A percentile compares a stretch with the other conserved stretches of the same genome.
Conservation (phyloP, 352 stramenopile species). For the Globisporangium okanoganense region DNA sequence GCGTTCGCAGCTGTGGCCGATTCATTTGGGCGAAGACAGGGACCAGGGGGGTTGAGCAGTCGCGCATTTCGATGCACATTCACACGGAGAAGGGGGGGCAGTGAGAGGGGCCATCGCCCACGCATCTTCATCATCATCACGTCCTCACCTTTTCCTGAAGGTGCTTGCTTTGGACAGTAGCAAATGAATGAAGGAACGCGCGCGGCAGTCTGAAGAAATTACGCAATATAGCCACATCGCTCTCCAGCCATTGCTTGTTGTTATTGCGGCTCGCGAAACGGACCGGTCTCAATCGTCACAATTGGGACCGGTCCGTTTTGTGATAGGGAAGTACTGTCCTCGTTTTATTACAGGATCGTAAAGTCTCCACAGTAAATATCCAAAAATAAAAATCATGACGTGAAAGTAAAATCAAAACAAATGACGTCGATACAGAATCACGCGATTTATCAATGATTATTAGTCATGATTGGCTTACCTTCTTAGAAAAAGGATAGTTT, state of each 20-base stretch:
- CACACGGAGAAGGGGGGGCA: background rate
- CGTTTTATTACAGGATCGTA: too few relatives aligned
- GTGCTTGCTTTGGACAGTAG: conserved; percentile 84
- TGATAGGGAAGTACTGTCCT: too few relatives aligned
- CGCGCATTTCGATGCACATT: background rate
- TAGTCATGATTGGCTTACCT: too few relatives aligned
- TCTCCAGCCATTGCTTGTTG: conserved; percentile 57
- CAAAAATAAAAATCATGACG: too few relatives aligned
- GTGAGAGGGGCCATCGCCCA: background rate
- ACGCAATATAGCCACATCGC: conserved; percentile 28
- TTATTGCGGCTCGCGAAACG: conserved; percentile 12
- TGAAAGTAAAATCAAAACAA: too few relatives aligned
- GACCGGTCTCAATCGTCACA: too few relatives aligned
- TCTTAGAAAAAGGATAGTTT: too few relatives aligned
- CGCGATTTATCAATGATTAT: too few relatives aligned
- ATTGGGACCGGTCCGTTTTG: conserved; percentile 3
- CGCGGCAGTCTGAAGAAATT: conserved; percentile 29
- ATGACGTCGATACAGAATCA: too few relatives aligned
- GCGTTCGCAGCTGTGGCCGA: background rate
- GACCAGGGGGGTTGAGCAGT: background rate
- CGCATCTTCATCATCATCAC: conserved; percentile 10
- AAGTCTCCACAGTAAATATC: too few relatives aligned
- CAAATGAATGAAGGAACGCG: conserved; percentile 46
- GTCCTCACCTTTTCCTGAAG: conserved; percentile 76
- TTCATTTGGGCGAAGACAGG: background rate